Evolutionary conservation across 305 asterid species (phyloP).

Genomic region (Fraxinus sp.): DNA sequence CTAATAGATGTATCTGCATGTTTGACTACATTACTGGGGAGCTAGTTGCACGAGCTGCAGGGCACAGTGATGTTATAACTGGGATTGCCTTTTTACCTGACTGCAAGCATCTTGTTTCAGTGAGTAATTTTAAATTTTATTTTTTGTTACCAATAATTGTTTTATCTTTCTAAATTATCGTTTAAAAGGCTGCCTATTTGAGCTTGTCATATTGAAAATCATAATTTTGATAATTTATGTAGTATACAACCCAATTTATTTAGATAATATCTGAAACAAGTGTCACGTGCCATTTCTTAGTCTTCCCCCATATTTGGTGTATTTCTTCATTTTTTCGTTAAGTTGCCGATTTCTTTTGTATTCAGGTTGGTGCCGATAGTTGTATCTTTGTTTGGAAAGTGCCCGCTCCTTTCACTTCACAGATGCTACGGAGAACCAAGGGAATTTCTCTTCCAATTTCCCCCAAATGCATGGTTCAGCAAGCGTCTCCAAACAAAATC

Average conservation of each 20-base stretch:
- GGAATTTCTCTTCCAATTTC: slow-evolving; percentile 31
- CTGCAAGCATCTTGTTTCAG: slow-evolving; percentile 63
- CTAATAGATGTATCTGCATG: slow-evolving; percentile 51
- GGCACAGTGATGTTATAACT: slow-evolving; percentile 55
- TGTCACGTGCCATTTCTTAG: neutral
- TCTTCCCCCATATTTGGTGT: neutral
- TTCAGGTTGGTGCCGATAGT: slow-evolving; percentile 61
- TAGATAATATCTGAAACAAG: neutral
- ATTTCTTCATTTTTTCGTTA: neutral
- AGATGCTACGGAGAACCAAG: slow-evolving; percentile 43
- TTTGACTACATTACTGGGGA: slow-evolving; percentile 55
- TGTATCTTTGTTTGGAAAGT: slow-evolving; percentile 70
- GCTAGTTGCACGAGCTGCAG: slow-evolving; percentile 61
- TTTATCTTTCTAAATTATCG: neutral
- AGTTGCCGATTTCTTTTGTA: slow-evolving; percentile 21
- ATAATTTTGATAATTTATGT: neutral
- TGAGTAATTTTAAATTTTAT: slow-evolving; percentile 32
- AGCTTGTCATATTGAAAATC: neutral
- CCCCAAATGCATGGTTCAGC: slow-evolving; percentile 26
- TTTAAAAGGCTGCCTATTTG: neutral
- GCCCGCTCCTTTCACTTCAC: slow-evolving; percentile 46
- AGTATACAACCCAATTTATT: neutral
- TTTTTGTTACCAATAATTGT: slow-evolving; percentile 9
- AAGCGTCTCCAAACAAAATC: slow-evolving; percentile 28
- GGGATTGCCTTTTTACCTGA: slow-evolving; percentile 61